Evolutionary conservation across 2,329 filamentous ascomycete genomes (phyloP).

Genomic region (Epichloe scottii): DNA sequence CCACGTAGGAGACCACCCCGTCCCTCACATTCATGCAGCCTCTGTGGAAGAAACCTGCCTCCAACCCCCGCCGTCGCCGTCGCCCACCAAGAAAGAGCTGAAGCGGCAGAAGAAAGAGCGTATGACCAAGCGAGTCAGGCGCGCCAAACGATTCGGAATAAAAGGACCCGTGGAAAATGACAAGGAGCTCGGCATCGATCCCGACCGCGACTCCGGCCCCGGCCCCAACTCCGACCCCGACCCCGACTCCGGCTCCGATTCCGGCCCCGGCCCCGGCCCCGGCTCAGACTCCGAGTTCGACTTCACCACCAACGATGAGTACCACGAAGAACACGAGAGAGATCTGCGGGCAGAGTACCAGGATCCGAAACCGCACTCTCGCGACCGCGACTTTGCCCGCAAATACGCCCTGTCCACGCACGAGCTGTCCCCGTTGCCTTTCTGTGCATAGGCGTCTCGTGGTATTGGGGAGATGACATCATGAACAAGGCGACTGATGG

Average conservation of each 20-base stretch:
- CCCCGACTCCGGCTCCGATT: too few species aligned
- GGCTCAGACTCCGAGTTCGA: not conserved
- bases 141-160: not conserved
- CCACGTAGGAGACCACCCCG: conserved; percentile 10
- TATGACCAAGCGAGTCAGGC: not conserved
- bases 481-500: not conserved
- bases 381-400: conserved; percentile 15
- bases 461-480: not conserved
- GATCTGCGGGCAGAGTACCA: conserved; percentile 9
- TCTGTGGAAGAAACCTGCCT: conserved; percentile 14
- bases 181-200: not conserved
- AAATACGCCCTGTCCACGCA: conserved; percentile 14
- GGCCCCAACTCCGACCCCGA: too few species aligned
- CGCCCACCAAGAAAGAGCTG: conserved; percentile 3
- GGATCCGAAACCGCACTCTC: conserved; percentile 10
- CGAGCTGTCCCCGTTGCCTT: conserved; percentile 19
- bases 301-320: not conserved
- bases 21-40: conserved; percentile 18
- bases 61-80: conserved; percentile 15
- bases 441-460: not conserved
- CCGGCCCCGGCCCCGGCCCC: too few species aligned
- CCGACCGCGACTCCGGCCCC: not conserved
- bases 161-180: not conserved
- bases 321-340: conserved; percentile 1
- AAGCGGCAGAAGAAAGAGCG: not conserved